Base-by-base conservation (phyloP, 2,329 filamentous ascomycete genomes). In the Xylaria hypoxylon region DNA sequence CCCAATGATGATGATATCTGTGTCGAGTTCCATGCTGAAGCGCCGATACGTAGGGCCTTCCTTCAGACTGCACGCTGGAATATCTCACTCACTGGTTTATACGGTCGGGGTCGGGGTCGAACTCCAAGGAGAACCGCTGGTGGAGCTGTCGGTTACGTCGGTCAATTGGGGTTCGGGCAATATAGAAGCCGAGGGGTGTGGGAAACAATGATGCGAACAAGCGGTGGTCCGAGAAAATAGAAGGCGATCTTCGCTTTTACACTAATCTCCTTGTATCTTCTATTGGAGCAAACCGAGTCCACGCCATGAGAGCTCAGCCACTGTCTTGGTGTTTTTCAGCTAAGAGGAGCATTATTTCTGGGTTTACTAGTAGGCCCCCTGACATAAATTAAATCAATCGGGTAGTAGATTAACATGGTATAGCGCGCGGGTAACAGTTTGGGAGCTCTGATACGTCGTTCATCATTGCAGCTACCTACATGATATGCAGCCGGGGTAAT, bases 1-100 rank as follows among this genome's bases (percentile, higher is more conserved):
- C 62, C 65, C 65, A 17, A 68, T 52, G 24, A 68, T 65, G 40
- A 68, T 52, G 22, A 68, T 57, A 19, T 68, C 65, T 13, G 62
- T 68, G 53, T 68, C 65, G 19, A 68, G 62, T 22, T 65, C 62
- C 65, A 65, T 65, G 1, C 1, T 40, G 52, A 28, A 33, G 10
- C 8, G 33, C 13, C 2, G 24, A 19, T 11, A 33, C 28, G 33
- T 28, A 33, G 47, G 26, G 8, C n/a, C 33, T 22, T 26, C 2
- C 26, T 22, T n/a, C 15, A 42, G 28, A 24, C 8, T 19, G 15
- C 22, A 24, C 4, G 7, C 15, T 55, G 2, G 13, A 4, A 42
- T 26, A n/a, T 28, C 52, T 8, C 52, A 19, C 35, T 28, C 24
- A 15, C 19, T 2, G 19, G 11, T 13, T 47, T 47, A 13, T 22